A percentile compares a stretch with the other conserved stretches of the same genome.
Conservation (phyloP, 345 rosid species). For the Abelmoschus esculentus region DNA sequence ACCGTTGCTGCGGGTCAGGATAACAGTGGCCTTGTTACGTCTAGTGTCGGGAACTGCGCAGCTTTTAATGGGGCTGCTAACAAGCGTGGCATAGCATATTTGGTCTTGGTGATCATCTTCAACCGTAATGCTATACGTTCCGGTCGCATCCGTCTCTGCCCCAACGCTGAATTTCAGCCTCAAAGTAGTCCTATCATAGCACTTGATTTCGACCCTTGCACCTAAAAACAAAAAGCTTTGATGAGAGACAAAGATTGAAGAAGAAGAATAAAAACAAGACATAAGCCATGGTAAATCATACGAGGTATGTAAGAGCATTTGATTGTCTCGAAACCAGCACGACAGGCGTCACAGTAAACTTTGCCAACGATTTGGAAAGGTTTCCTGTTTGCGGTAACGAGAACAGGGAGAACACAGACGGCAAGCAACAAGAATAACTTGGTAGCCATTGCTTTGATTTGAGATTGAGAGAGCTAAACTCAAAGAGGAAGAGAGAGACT, state of each 20-base stretch:
- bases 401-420: conserved; percentile 21
- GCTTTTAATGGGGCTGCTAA: conserved; percentile 35
- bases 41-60: conserved; percentile 38
- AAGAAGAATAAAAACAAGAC: no score
- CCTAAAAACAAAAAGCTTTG: conserved; percentile 24
- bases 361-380: conserved; percentile 42
- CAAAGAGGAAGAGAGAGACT: background rate
- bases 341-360: conserved; percentile 4
- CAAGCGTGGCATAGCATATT: conserved; percentile 36
- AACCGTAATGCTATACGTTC: conserved; percentile 40
- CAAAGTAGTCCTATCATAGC: conserved; percentile 37
- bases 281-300: background rate
- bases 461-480: background rate
- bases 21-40: conserved; percentile 37
- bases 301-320: conserved; percentile 2
- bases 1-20: conserved; percentile 63
- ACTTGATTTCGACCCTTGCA: conserved; percentile 45
- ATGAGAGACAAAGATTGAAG: background rate
- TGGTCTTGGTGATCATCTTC: conserved; percentile 52
- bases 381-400: conserved; percentile 8
- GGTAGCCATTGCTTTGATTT: conserved; percentile 23
- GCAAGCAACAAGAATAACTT: conserved; percentile 21
- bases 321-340: conserved; percentile 4
- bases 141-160: conserved; percentile 31
- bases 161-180: conserved; percentile 18